A percentile compares a stretch with the other conserved stretches of the same genome.
phyloP scores from a whole-genome alignment of 441 rosid species.

The Eutrema salsugineum region DNA sequence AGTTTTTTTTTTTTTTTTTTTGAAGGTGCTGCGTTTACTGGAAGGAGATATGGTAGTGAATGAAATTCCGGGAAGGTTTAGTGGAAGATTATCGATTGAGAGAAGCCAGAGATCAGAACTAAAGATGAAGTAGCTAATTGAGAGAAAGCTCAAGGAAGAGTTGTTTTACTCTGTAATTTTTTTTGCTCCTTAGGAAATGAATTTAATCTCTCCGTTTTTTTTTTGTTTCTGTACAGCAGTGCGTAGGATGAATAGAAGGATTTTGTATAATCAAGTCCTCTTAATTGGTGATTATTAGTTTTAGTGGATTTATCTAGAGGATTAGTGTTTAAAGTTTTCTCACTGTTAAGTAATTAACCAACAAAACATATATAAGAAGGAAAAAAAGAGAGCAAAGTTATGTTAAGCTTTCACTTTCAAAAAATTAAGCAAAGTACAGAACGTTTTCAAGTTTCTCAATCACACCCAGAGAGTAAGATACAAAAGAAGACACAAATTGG shows the following conservation, averaged over 20 bases:
- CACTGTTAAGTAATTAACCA: not conserved
- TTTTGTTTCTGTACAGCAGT: not conserved
- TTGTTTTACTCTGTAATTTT: too few relatives aligned
- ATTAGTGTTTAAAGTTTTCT: not conserved
- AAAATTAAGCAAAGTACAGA: not conserved
- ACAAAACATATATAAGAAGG: not conserved
- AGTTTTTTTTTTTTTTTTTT: not conserved
- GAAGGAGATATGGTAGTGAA: constrained; percentile 38
- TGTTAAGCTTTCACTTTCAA: not conserved
- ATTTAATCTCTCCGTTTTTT: not conserved
- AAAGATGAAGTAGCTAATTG: not conserved
- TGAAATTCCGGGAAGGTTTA: not conserved
- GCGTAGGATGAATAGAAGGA: not conserved
- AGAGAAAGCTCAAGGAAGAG: too few relatives aligned
- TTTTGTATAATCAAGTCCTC: not conserved
- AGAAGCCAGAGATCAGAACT: not conserved
- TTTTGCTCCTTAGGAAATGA: not conserved
- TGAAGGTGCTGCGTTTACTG: constrained; percentile 48
- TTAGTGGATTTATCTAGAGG: not conserved
- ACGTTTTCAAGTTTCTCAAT: not conserved
- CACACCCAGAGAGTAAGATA: not conserved
- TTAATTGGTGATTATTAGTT: not conserved
- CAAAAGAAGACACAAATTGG: not conserved
- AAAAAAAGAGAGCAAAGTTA: not conserved
- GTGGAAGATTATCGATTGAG: constrained; percentile 9